Evolutionary conservation across 2,329 filamentous ascomycete genomes (phyloP).

Genomic region (Alternaria ethzedia): DNA sequence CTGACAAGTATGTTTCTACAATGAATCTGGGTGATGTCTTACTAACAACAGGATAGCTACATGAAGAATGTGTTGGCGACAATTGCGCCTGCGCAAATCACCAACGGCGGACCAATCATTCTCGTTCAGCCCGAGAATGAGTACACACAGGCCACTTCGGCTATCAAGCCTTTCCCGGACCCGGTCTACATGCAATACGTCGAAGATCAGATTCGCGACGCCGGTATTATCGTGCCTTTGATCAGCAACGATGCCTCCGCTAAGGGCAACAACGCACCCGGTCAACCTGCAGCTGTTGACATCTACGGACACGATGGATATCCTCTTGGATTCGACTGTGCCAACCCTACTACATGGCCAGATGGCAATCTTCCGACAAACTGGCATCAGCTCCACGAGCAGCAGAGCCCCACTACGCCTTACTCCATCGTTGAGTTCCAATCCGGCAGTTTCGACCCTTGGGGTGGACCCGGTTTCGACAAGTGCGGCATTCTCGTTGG

Average conservation of each 20-base stretch:
- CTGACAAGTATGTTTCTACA: slow-evolving; percentile 61
- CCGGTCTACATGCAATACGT: slow-evolving; percentile 73
- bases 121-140: slow-evolving; percentile 84
- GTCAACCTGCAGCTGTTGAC: slow-evolving; percentile 63
- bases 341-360: slow-evolving; percentile 68
- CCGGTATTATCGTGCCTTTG: slow-evolving; percentile 75
- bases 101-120: slow-evolving; percentile 80
- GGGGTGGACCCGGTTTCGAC: slow-evolving; percentile 74
- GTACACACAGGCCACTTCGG: slow-evolving; percentile 63
- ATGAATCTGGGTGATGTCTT: not conserved
- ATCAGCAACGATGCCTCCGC: slow-evolving; percentile 76
- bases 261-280: slow-evolving; percentile 68
- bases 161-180: slow-evolving; percentile 66
- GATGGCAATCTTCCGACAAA: slow-evolving; percentile 61
- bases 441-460: slow-evolving; percentile 75
- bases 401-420: slow-evolving; percentile 69
- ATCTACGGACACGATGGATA: slow-evolving; percentile 73
- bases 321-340: slow-evolving; percentile 64
- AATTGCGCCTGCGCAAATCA: slow-evolving; percentile 79
- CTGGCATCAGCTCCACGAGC: slow-evolving; percentile 61
- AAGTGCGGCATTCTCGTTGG: slow-evolving; percentile 71
- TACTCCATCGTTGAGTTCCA: slow-evolving; percentile 73
- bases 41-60: slow-evolving; percentile 55
- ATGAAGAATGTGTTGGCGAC: slow-evolving; percentile 66
- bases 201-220: slow-evolving; percentile 69